Evolutionary conservation across 768 basidiomycete species (phyloP).

Genomic region (Termitomyces sp.): DNA sequence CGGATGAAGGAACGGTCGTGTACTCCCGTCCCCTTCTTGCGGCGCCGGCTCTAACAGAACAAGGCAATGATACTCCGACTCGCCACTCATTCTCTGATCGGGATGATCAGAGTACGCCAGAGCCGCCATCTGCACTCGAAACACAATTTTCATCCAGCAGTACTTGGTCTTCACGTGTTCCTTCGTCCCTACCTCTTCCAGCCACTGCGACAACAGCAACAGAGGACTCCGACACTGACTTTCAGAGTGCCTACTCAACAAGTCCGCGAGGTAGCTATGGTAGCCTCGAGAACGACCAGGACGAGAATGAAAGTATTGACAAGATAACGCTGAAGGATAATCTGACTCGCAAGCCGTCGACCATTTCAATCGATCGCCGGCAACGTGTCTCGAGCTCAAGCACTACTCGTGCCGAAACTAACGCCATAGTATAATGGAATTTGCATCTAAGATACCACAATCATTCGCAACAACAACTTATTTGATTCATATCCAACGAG

Average conservation of each 20-base stretch:
- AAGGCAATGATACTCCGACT: conserved; percentile 36
- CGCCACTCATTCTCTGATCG: conserved; percentile 33
- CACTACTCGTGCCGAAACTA: conserved; percentile 30
- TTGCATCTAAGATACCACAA: conserved; percentile 20
- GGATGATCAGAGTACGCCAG: conserved; percentile 29
- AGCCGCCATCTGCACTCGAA: conserved; percentile 21
- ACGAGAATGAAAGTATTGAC: conserved; percentile 22
- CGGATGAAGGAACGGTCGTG: conserved; percentile 23
- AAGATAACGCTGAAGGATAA: conserved; percentile 18
- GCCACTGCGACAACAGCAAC: conserved; percentile 26
- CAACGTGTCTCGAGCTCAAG: conserved; percentile 59
- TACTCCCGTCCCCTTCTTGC: conserved; percentile 23
- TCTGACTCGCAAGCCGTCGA: conserved; percentile 17
- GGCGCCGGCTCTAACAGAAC: conserved; percentile 26
- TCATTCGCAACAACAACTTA: background rate
- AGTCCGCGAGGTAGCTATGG: conserved; percentile 68
- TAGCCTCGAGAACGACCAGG: conserved; percentile 34
- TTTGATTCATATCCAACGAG: background rate
- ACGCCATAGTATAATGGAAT: conserved; percentile 31
- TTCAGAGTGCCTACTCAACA: conserved; percentile 80
- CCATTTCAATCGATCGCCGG: conserved; percentile 33
- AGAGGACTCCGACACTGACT: conserved; percentile 81
- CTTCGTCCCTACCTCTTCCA: conserved; percentile 16
- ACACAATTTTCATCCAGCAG: conserved; percentile 22
- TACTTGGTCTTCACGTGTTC: conserved; percentile 5